phyloP scores from a whole-genome alignment of 1,284 basidiomycete species.

The Serendipita sp. region DNA sequence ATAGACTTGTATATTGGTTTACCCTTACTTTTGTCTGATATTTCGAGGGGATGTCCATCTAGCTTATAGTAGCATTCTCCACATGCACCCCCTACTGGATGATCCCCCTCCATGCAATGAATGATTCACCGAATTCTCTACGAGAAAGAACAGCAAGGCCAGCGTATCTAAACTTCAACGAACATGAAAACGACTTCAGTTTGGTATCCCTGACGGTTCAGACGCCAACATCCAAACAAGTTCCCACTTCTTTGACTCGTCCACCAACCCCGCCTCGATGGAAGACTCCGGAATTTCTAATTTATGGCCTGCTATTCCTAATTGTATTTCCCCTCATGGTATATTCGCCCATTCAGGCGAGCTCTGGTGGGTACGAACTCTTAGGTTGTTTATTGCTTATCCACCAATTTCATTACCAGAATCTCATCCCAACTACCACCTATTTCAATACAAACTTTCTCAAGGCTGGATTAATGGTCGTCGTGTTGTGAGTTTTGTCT shows the following conservation, averaged over 20 bases:
- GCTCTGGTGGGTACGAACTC: slow-evolving; percentile 35
- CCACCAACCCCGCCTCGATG: slow-evolving; percentile 41
- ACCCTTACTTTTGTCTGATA: not conserved
- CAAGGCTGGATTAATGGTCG: slow-evolving; percentile 57
- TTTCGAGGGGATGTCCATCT: not conserved
- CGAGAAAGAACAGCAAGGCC: not conserved
- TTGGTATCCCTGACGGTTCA: slow-evolving; percentile 29
- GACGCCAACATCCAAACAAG: slow-evolving; percentile 28
- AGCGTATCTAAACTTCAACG: not conserved
- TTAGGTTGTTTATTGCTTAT: not conserved
- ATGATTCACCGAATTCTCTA: not conserved
- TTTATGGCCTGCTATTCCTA: slow-evolving; percentile 56
- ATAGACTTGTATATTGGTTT: no score
- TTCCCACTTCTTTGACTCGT: slow-evolving; percentile 15
- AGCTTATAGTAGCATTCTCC: not conserved
- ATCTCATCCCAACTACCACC: slow-evolving; percentile 57
- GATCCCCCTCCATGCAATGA: slow-evolving; percentile 6
- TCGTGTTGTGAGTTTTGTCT: slow-evolving; percentile 37
- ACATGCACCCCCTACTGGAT: not conserved
- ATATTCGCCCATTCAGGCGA: slow-evolving; percentile 68
- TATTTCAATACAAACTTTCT: slow-evolving; percentile 47
- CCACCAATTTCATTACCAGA: slow-evolving; percentile 26
- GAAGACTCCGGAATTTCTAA: slow-evolving; percentile 68
- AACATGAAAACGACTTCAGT: slow-evolving; percentile 7
- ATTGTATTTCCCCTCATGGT: slow-evolving; percentile 64